Conservation (phyloP, 148 eudicot genomes). For the Vaccinium vitisidaea region DNA sequence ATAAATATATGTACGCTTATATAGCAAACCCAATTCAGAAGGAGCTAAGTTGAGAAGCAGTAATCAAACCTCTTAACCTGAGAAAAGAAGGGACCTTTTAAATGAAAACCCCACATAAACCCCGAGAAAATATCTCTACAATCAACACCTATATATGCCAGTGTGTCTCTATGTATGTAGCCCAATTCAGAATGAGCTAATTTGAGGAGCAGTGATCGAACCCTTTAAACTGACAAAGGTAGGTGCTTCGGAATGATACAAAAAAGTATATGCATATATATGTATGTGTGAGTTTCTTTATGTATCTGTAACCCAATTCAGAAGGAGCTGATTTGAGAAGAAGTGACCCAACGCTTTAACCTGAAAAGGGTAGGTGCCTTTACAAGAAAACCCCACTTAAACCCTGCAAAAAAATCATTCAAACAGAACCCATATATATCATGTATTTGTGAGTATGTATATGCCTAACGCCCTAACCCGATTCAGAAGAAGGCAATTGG, state of each 20-base stretch:
- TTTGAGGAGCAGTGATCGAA: neutral
- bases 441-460: no score
- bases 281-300: neutral
- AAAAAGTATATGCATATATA: neutral
- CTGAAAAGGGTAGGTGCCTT: neutral
- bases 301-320: neutral
- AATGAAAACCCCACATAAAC: conserved; percentile 5
- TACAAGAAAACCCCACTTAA: neutral
- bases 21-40: neutral
- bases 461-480: neutral
- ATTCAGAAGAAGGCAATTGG: neutral
- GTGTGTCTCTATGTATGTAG: neutral
- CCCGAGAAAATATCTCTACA: neutral
- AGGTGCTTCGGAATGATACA: neutral
- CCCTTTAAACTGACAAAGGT: neutral
- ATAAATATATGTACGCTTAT: neutral
- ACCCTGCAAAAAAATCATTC: neutral
- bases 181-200: conserved; percentile 5
- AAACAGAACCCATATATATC: no score
- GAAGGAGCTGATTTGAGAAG: neutral
- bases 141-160: neutral
- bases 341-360: neutral
- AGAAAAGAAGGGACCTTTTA: neutral
- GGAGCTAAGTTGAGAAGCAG: neutral
- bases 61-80: neutral